Percentiles rank a stretch among this genome's conserved stretches.
Evolutionary conservation across 768 basidiomycete genomes (phyloP).

Genomic region (Lactifluus subvellereus): DNA sequence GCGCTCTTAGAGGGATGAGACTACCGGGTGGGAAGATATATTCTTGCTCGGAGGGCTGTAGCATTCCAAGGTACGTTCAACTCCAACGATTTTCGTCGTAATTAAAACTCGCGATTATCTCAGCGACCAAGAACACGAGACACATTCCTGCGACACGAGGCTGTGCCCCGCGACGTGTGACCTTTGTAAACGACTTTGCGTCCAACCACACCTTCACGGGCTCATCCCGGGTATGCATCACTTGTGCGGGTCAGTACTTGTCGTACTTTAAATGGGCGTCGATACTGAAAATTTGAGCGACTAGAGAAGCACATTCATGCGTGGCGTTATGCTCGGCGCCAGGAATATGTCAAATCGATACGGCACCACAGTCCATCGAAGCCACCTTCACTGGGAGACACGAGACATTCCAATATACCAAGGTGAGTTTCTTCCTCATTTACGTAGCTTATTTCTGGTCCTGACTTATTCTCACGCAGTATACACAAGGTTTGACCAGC

Average conservation of each 20-base stretch:
- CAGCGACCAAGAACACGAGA: slow-evolving; percentile 42
- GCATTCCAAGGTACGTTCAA: slow-evolving; percentile 1
- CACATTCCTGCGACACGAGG: slow-evolving; percentile 46
- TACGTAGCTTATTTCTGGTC: background rate
- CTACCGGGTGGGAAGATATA: slow-evolving; percentile 4
- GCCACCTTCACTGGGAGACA: slow-evolving; percentile 56
- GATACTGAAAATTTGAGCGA: background rate
- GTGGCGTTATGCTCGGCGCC: slow-evolving; percentile 35
- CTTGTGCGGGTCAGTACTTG: slow-evolving; percentile 48
- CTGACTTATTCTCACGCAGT: slow-evolving; percentile 31
- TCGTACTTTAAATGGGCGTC: background rate
- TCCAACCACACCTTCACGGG: slow-evolving; percentile 47
- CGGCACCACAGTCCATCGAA: slow-evolving; percentile 51
- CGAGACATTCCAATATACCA: slow-evolving; percentile 60
- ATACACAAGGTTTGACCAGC: slow-evolving; percentile 42
- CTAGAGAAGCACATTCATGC: slow-evolving; percentile 50
- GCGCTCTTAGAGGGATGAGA: slow-evolving; percentile 14
- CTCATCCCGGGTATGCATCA: slow-evolving; percentile 38
- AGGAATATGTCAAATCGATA: slow-evolving; percentile 57
- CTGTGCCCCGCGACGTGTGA: slow-evolving; percentile 51
- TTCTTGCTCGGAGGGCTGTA: slow-evolving; percentile 17
- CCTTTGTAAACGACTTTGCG: slow-evolving; percentile 51
- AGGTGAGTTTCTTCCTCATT: slow-evolving; percentile 34
- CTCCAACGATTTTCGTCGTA: background rate
- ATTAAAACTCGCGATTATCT: background rate